Percentiles rank a stretch among this genome's conserved stretches.
phyloP scores from a whole-genome alignment of 2,329 filamentous ascomycete genomes.

The Atkinsonella hypoxylon region DNA sequence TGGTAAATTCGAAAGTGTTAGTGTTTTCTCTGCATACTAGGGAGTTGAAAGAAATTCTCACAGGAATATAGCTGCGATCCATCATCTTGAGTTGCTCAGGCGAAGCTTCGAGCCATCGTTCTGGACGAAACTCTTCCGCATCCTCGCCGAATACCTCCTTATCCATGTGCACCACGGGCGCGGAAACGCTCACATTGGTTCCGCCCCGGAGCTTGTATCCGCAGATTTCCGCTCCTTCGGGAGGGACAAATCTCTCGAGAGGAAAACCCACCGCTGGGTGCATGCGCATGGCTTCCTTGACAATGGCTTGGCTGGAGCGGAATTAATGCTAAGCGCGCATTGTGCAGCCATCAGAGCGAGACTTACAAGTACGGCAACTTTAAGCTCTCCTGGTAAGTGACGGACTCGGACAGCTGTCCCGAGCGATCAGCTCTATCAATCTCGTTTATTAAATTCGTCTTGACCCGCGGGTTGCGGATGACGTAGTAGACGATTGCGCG shows the following conservation, averaged over 20 bases:
- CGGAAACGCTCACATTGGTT: conserved; percentile 27
- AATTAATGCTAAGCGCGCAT: neutral
- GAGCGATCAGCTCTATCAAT: conserved; percentile 35
- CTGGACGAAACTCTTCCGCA: conserved; percentile 41
- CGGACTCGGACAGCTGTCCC: conserved; percentile 22
- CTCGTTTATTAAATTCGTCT: conserved; percentile 38
- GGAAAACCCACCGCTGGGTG: conserved; percentile 33
- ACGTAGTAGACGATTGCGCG: conserved; percentile 50
- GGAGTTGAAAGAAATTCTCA: neutral
- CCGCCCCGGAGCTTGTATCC: conserved; percentile 3
- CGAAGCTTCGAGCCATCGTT: conserved; percentile 31
- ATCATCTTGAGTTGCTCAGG: conserved; percentile 8
- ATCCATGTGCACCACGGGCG: conserved; percentile 36
- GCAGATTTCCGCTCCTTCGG: conserved; percentile 3
- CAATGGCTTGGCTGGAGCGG: conserved; percentile 15
- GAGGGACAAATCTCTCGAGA: conserved; percentile 7
- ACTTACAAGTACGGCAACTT: conserved; percentile 50
- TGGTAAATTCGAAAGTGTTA: conserved; percentile 3
- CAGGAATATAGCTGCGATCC: conserved; percentile 5
- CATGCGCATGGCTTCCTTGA: conserved; percentile 33
- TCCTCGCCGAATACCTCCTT: conserved; percentile 45
- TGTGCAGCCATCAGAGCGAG: too few species aligned
- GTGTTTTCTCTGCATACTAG: neutral
- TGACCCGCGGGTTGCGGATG: conserved; percentile 38
- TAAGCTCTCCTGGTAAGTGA: conserved; percentile 40